phyloP scores from a whole-genome alignment of 179 eudicot species.

The Silene coronaria region DNA sequence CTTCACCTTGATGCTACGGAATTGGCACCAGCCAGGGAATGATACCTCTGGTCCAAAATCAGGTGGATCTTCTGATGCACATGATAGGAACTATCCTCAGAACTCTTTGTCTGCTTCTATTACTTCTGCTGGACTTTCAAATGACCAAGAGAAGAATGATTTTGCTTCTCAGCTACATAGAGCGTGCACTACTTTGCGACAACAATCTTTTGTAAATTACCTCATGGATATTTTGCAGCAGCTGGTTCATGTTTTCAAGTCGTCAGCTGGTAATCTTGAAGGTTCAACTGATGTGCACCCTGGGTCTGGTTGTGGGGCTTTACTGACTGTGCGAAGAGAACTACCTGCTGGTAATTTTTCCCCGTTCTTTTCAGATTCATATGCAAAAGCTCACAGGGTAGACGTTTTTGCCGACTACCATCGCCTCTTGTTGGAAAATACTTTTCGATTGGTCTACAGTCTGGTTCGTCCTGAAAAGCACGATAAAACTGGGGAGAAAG shows the following conservation, averaged over 20 bases:
- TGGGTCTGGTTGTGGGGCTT: slow-evolving; percentile 91
- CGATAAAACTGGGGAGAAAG: slow-evolving; percentile 85
- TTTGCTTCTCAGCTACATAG: slow-evolving; percentile 70
- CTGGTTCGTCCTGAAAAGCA: slow-evolving; percentile 97
- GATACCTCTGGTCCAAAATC: slow-evolving; percentile 63
- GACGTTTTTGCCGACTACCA: slow-evolving; percentile 96
- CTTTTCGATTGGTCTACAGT: slow-evolving; percentile 90
- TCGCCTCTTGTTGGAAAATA: slow-evolving; percentile 79
- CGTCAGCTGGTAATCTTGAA: slow-evolving; percentile 57
- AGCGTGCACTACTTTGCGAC: slow-evolving; percentile 84
- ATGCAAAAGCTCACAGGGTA: slow-evolving; percentile 82
- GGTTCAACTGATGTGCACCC: slow-evolving; percentile 51
- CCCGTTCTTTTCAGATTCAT: slow-evolving; percentile 96
- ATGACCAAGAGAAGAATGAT: slow-evolving; percentile 75
- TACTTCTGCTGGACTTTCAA: slow-evolving; percentile 37
- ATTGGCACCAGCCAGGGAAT: slow-evolving; percentile 98
- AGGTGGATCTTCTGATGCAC: slow-evolving; percentile 57
- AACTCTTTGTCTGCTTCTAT: slow-evolving; percentile 35
- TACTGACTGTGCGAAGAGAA: slow-evolving; percentile 86
- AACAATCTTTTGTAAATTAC: slow-evolving; percentile 80
- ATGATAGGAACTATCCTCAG: slow-evolving; percentile 51
- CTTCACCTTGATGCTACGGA: slow-evolving; percentile 93
- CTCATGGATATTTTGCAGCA: slow-evolving; percentile 98
- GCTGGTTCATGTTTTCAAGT: slow-evolving; percentile 81
- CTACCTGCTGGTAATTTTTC: slow-evolving; percentile 96